Evolutionary conservation across 352 stramenopile species (phyloP).

Genomic region (Pythium scleroteichum): DNA sequence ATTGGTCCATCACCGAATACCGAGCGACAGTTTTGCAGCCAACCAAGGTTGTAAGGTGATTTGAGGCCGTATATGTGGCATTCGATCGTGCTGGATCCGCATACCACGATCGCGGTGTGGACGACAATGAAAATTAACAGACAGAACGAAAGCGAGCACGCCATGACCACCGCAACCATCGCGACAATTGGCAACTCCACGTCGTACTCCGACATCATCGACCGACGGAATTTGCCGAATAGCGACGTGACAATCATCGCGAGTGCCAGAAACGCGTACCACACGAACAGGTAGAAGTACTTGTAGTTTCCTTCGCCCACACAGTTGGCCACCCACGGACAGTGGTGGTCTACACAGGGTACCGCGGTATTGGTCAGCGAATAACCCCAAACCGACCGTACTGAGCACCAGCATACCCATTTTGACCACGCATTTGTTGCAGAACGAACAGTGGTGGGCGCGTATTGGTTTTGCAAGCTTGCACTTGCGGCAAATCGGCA

Average conservation of each 20-base stretch:
- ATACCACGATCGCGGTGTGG: slow-evolving; percentile 68
- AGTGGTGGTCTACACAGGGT: slow-evolving; percentile 93
- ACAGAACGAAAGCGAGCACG: slow-evolving; percentile 63
- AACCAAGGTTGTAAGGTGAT: slow-evolving; percentile 71
- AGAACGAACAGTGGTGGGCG: slow-evolving; percentile 86
- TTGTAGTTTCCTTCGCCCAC: slow-evolving; percentile 86
- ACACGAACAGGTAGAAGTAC: slow-evolving; percentile 86
- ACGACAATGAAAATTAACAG: slow-evolving; percentile 72
- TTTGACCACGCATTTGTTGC: slow-evolving; percentile 80
- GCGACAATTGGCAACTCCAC: slow-evolving; percentile 41
- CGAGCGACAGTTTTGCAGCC: slow-evolving; percentile 46
- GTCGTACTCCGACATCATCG: slow-evolving; percentile 14
- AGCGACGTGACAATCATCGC: slow-evolving; percentile 59
- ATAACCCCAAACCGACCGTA: background rate
- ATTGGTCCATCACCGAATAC: slow-evolving; percentile 58
- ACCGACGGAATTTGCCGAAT: slow-evolving; percentile 49
- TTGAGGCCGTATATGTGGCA: slow-evolving; percentile 68
- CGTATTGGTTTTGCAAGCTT: slow-evolving; percentile 76
- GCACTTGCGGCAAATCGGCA: slow-evolving; percentile 59
- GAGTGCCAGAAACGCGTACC: slow-evolving; percentile 71
- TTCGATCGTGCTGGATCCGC: slow-evolving; percentile 78
- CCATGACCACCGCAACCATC: slow-evolving; percentile 76
- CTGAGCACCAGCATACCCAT: slow-evolving; percentile 53
- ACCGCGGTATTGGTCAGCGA: no score
- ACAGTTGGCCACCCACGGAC: slow-evolving; percentile 94